phyloP scores from a whole-genome alignment of 805 yeast genomes.

The Ogataea zsoltii region DNA sequence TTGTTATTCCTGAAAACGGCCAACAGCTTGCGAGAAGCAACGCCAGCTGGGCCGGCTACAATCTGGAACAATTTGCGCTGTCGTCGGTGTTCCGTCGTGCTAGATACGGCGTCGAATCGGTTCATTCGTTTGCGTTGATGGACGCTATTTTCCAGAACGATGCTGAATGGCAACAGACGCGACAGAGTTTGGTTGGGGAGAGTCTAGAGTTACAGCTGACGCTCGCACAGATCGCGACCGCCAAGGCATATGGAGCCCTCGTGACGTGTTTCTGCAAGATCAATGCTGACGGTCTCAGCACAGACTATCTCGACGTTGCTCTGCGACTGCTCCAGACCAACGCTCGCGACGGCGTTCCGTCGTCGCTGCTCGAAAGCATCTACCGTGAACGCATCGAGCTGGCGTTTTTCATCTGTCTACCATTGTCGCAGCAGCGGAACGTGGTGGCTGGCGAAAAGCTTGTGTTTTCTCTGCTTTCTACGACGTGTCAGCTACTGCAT shows the following conservation, averaged over 20 bases:
- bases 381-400: conserved; percentile 67
- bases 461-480: conserved; percentile 43
- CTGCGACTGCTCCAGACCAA: conserved; percentile 52
- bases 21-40: conserved; percentile 35
- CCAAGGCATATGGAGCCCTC: conserved; percentile 78
- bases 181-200: conserved; percentile 53
- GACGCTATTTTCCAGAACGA: conserved; percentile 53
- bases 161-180: conserved; percentile 48
- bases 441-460: conserved; percentile 34
- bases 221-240: conserved; percentile 65
- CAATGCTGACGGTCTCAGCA: conserved; percentile 29
- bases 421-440: conserved; percentile 37
- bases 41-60: conserved; percentile 43
- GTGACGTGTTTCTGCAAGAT: conserved; percentile 63
- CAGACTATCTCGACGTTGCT: conserved; percentile 38
- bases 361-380: conserved; percentile 48
- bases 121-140: conserved; percentile 63
- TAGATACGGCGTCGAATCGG: conserved; percentile 51
- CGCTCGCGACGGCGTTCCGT: conserved; percentile 50
- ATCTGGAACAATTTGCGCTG: conserved; percentile 52
- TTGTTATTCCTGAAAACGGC: conserved; percentile 20
- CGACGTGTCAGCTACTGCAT: conserved; percentile 45
- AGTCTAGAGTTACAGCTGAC: conserved; percentile 64
- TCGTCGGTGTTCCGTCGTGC: conserved; percentile 46
- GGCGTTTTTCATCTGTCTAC: conserved; percentile 52